Base-by-base conservation (phyloP, 306 rosid genomes). In the Gleditsia sinensis region DNA sequence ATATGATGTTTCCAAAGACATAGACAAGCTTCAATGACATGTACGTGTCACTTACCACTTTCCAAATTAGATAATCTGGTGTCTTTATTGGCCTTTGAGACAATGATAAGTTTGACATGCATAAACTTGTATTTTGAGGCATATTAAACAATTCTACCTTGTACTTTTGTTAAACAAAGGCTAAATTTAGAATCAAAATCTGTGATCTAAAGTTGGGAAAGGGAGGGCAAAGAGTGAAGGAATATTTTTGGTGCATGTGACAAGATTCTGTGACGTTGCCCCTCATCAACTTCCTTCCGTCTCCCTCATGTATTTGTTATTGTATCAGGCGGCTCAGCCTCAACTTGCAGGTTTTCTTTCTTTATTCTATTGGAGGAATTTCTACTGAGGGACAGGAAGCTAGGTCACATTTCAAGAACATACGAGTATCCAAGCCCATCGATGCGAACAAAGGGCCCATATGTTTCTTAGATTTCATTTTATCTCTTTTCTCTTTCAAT, bases 121-220 rank as follows among this genome's bases (percentile, higher is more conserved):
- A n/a, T 58, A 70, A 66, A 24, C 71, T 83, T 79, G 84, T 66
- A 75, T 58, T 79, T 83, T 71, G 46, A 56, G 86, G 82, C 69
- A 71, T 75, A 33, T 36, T 19, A 69, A 75, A 39, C 43, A 34
- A 58, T 37, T 21, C 54, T 51, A 80, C 37, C 20, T 75, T 57
- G 28, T 34, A 79, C 79, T 65, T 67, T 71, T 7, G 16, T 9
- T 16, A 71, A 66, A 9, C 54, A 27, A 28, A 48, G 3, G 7
- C 9, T 34, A 36, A n/a, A 39, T 2, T 59, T 23, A 57, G 28
- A 56, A 46, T 81, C 33, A 6, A 53, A 64, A 67, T 43, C 1
- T 9, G 0, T 48, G 53, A n/a, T n/a, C n/a, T 17, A 55, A 60
- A 57, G 62, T 54, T 63, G 64, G 71, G 20, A 42, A 32, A 51